Evolutionary conservation across 768 basidiomycete species (phyloP), one percentile per base, ranked within the genome.

Genomic region (Glaciozyma antarctica): DNA sequence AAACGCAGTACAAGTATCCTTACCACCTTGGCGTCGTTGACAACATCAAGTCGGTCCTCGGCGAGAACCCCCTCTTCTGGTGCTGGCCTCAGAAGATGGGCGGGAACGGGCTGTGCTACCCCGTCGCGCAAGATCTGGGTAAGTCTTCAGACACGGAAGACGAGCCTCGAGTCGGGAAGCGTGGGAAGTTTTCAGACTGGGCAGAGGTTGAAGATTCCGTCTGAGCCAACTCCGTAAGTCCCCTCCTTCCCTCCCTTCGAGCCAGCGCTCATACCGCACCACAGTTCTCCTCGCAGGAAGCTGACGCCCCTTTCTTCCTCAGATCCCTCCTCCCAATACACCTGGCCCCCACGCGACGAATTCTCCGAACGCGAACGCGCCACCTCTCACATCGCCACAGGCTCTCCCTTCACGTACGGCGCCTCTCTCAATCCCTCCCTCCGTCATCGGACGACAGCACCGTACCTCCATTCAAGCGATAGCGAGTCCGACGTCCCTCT

Each of bases 1-100:
- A 13, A 51, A 17, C 28, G 21, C 64, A 90, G 86, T 78, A 93
- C 72, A 90, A 88, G 76, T 98, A 92, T 75, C 95, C 94, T 61
- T 98, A 97, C 76, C 84, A 97, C 76, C 80, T 98, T 62, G 93
- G 93, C 16, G 72, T 77, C 51, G 76, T 82, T 70, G 79, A 80
- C 56, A 99, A 99, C 73, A 77, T 93, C 26, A 79, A 83, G 66
- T 83, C 88, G 15, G 80, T 94, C 15, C 80, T 99, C 0, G 95
- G 95, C 0, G 75, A 72, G 28, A 88, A 84, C 61, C 83, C 86
- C 1, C 77, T 87, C 43, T 64, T 87, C 8, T 98, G 94, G 93
- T 88, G 88, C 71, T 90, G 85, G 77, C 94, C 94, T 5, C 82
- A 81, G 6, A 77, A 82, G 3, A 80, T 78, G 65, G 65, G 80